Percentiles rank a stretch among this genome's conserved stretches.
Evolutionary conservation across 2,329 filamentous ascomycete genomes (phyloP).

Genomic region (Ophiostoma novo-ulmi): DNA sequence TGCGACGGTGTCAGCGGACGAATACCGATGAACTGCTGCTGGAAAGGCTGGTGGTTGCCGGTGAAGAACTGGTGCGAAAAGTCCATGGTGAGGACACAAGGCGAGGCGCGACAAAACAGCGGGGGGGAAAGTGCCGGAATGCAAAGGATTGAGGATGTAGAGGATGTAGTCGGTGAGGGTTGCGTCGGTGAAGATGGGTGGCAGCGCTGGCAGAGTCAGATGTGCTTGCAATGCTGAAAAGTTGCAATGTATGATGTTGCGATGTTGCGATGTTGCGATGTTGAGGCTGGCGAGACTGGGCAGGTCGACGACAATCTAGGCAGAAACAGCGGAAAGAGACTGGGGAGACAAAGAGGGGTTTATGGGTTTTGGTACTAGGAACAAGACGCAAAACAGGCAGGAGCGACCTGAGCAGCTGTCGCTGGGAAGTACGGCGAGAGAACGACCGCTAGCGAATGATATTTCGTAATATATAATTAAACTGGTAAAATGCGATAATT

Average conservation of each 20-base stretch:
- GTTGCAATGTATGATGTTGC: background rate
- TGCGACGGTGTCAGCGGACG: conserved; percentile 52
- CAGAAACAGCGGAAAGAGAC: conserved; percentile 2
- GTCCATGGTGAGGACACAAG: conserved; percentile 41
- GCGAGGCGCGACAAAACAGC: conserved; percentile 5
- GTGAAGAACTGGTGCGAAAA: conserved; percentile 47
- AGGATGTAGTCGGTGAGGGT: background rate
- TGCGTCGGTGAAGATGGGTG: background rate
- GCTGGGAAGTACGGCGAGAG: background rate
- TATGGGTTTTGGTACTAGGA: background rate
- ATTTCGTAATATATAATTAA: background rate
- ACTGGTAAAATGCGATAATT: background rate
- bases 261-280: background rate
- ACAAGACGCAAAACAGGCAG: conserved; percentile 1
- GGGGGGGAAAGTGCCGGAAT: background rate
- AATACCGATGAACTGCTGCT: conserved; percentile 51
- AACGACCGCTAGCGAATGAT: background rate
- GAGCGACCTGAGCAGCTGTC: conserved; percentile 4
- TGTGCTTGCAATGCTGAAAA: background rate
- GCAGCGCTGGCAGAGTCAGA: background rate
- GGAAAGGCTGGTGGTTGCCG: conserved; percentile 48
- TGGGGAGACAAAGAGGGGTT: background rate
- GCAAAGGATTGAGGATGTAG: background rate
- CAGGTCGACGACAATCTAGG: background rate
- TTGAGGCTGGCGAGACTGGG: background rate